Evolutionary conservation across 306 rosid genomes (phyloP).

Genomic region (Vigna hirtella): DNA sequence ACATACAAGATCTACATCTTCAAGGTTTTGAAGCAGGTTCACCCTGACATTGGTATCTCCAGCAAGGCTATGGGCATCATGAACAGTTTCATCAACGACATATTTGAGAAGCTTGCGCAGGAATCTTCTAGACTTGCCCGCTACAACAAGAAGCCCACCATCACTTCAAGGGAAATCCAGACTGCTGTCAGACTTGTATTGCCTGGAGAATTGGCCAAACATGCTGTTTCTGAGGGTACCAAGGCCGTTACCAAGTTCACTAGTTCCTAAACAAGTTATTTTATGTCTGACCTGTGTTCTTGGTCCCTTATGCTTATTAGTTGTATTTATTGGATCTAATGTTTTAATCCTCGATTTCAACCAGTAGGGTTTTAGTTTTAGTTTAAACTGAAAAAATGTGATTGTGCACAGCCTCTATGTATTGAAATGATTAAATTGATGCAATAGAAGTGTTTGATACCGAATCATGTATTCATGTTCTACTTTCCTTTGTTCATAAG

Average conservation of each 20-base stretch:
- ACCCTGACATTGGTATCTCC: background rate
- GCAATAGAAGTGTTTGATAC: background rate
- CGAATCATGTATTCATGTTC: too few relatives aligned
- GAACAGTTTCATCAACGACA: background rate
- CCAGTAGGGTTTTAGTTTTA: too few relatives aligned
- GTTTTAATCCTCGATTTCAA: too few relatives aligned
- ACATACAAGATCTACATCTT: conserved; percentile 1
- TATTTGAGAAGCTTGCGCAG: conserved; percentile 36
- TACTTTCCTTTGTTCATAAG: too few relatives aligned
- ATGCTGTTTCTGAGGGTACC: conserved; percentile 74
- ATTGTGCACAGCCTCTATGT: background rate
- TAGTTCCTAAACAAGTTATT: conserved; percentile 39
- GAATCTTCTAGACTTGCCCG: conserved; percentile 73
- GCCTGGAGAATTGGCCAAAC: conserved; percentile 79
- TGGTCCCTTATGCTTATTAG: too few relatives aligned
- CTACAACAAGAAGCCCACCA: conserved; percentile 80
- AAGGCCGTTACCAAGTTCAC: conserved; percentile 82
- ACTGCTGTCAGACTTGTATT: conserved; percentile 75
- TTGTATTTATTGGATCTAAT: too few relatives aligned
- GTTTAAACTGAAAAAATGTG: too few relatives aligned
- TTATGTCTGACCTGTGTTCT: too few relatives aligned
- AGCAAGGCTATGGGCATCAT: conserved; percentile 8
- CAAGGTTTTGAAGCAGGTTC: conserved; percentile 1
- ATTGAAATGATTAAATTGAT: background rate
- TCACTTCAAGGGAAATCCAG: conserved; percentile 79